Evolutionary conservation across 2,329 filamentous ascomycete genomes (phyloP).

Genomic region (Diaporthe aspalathi): DNA sequence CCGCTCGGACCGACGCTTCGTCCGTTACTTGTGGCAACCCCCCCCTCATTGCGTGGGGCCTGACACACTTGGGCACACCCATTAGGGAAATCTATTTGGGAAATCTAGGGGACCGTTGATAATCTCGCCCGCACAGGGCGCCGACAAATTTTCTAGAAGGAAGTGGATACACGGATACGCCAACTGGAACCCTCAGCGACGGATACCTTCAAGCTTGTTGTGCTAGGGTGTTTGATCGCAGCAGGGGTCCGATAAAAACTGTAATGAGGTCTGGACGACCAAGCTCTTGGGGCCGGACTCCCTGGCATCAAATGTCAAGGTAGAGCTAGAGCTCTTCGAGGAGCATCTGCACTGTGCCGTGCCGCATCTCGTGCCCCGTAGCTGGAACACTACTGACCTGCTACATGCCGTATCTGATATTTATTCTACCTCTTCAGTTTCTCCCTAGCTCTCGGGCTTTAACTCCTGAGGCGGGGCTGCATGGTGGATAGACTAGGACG

Average conservation of each 20-base stretch:
- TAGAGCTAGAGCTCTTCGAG: background rate
- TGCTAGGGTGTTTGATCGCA: slow-evolving; percentile 16
- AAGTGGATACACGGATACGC: slow-evolving; percentile 24
- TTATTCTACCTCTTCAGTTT: background rate
- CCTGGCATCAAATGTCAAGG: background rate
- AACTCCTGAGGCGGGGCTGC: background rate
- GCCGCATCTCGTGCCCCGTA: background rate
- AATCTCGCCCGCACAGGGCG: slow-evolving; percentile 17
- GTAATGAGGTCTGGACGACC: slow-evolving; percentile 1
- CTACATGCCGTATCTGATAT: background rate
- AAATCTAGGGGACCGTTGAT: slow-evolving; percentile 1
- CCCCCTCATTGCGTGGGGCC: background rate
- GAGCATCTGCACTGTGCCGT: background rate
- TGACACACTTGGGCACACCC: background rate
- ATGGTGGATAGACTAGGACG: background rate
- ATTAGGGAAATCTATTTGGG: too few relatives aligned
- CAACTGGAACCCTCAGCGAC: slow-evolving; percentile 4
- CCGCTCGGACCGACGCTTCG: slow-evolving; percentile 16
- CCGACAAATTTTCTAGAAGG: slow-evolving; percentile 26
- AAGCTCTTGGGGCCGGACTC: slow-evolving; percentile 13
- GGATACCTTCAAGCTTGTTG: slow-evolving; percentile 25
- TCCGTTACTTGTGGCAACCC: background rate
- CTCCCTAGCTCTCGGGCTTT: background rate
- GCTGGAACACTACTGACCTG: background rate
- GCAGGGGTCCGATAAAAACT: slow-evolving; percentile 18